phyloP scores from a whole-genome alignment of 176 grass and related monocot genomes.

The Juncus effusus region DNA sequence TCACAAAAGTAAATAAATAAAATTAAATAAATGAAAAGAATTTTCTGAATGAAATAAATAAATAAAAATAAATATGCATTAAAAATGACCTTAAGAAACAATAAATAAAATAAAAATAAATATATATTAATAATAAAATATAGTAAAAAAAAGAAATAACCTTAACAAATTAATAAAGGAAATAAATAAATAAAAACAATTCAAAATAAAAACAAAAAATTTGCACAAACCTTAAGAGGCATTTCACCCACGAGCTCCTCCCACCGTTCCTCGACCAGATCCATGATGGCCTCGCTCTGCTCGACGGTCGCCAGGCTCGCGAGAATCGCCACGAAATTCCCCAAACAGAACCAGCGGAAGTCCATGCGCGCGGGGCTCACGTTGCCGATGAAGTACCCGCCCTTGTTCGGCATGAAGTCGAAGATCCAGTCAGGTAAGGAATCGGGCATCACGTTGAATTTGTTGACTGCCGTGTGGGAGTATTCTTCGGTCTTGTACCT shows the following conservation, averaged over 20 bases:
- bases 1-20: too few relatives aligned
- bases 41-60: too few relatives aligned
- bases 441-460: conserved; percentile 82
- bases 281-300: conserved; percentile 65
- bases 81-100: too few relatives aligned
- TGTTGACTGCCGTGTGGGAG: conserved; percentile 76
- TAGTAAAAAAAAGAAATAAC: too few relatives aligned
- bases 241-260: conserved; percentile 64
- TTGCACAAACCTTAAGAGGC: conserved; percentile 33
- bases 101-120: too few relatives aligned
- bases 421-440: conserved; percentile 82
- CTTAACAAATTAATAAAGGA: too few relatives aligned
- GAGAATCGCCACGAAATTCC: conserved; percentile 74
- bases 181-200: too few relatives aligned
- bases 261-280: conserved; percentile 71
- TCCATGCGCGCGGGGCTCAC: conserved; percentile 78
- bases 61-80: too few relatives aligned
- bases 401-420: conserved; percentile 66
- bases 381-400: conserved; percentile 80
- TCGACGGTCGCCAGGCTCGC: conserved; percentile 53
- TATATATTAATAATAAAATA: too few relatives aligned
- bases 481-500: conserved; percentile 80
- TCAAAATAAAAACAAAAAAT: too few relatives aligned
- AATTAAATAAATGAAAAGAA: too few relatives aligned
- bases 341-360: conserved; percentile 79